phyloP scores from a whole-genome alignment of 1,139 yeast species.

The Kurtzmaniella natalensis region DNA sequence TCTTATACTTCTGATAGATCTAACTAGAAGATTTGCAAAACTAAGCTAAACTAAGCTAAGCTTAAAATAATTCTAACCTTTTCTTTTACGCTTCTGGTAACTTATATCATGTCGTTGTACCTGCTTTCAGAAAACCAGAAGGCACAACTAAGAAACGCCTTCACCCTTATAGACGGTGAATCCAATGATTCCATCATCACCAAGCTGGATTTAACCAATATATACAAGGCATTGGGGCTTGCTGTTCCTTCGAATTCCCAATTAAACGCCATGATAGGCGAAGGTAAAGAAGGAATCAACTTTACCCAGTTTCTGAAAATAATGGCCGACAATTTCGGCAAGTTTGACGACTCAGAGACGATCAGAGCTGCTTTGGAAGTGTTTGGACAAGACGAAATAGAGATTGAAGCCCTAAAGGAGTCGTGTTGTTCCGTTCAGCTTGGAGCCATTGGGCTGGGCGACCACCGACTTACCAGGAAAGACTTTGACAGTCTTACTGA shows the following conservation, averaged over 20 bases:
- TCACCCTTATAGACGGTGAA: conserved; percentile 75
- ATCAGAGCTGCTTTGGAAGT: conserved; percentile 60
- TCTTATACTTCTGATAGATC: too few relatives aligned
- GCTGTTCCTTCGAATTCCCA: conserved; percentile 39
- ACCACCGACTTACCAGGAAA: conserved; percentile 47
- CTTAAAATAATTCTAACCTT: too few relatives aligned
- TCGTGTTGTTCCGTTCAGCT: conserved; percentile 45
- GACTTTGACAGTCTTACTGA: conserved; percentile 50
- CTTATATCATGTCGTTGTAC: background rate
- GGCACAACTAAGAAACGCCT: conserved; percentile 43
- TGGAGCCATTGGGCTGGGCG: conserved; percentile 42
- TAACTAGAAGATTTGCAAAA: too few relatives aligned
- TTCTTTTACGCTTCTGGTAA: too few relatives aligned
- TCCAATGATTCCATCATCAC: conserved; percentile 66
- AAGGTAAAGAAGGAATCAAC: conserved; percentile 38
- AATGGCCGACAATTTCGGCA: conserved; percentile 57
- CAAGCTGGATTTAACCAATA: conserved; percentile 51
- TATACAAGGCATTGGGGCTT: conserved; percentile 49
- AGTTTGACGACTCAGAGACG: conserved; percentile 58
- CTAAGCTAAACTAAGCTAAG: too few relatives aligned
- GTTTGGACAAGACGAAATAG: conserved; percentile 49
- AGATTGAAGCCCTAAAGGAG: conserved; percentile 47
- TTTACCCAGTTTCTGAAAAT: conserved; percentile 69
- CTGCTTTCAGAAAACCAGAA: conserved; percentile 37
- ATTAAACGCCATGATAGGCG: conserved; percentile 46